These are phyloP conservation scores for Penicillium simplicissimum DNA, from an alignment of 495 filamentous ascomycete species.

Conservation along the genomic window DNA sequence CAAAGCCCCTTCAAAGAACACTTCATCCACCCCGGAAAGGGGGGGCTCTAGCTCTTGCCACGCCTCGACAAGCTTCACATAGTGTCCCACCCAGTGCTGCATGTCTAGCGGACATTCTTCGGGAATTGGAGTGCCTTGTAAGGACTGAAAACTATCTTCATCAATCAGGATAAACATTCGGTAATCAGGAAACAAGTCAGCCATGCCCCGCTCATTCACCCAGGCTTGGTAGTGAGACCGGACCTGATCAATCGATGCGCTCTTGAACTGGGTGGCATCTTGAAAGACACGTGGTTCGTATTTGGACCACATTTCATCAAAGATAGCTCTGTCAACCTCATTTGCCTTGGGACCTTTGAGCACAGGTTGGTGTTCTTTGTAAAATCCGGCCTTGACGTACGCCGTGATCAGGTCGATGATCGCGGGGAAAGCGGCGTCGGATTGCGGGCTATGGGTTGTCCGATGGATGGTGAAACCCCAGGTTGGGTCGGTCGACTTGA, in stretches of 20 bases:
- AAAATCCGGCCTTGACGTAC: slow-evolving; percentile 13
- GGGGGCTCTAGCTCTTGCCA: slow-evolving; percentile 7
- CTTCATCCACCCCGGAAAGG: slow-evolving; percentile 16
- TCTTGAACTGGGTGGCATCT: slow-evolving; percentile 19
- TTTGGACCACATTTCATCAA: slow-evolving; percentile 17
- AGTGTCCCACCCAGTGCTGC: not conserved
- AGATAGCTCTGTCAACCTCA: slow-evolving; percentile 12
- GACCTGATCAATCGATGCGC: slow-evolving; percentile 19
- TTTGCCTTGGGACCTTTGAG: slow-evolving; percentile 1
- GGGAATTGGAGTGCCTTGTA: slow-evolving; percentile 6
- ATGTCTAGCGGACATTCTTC: not conserved
- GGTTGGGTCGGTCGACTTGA: not conserved
- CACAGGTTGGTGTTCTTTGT: not conserved
- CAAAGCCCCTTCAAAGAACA: slow-evolving; percentile 14
- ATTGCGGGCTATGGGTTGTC: slow-evolving; percentile 21
- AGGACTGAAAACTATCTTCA: slow-evolving; percentile 17
- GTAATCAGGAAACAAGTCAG: slow-evolving; percentile 11
- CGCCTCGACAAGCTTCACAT: slow-evolving; percentile 21
- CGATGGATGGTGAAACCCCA: slow-evolving; percentile 25
- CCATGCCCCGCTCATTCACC: slow-evolving; percentile 9
- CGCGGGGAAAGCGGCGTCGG: slow-evolving; percentile 16
- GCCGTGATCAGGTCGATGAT: slow-evolving; percentile 17
- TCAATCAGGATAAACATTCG: slow-evolving; percentile 23
- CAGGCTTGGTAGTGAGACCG: slow-evolving; percentile 16
- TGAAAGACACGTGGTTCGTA: slow-evolving; percentile 18